A percentile compares a stretch with the other conserved stretches of the same genome.
phyloP scores from a whole-genome alignment of 306 rosid species.

The Pyrus communis region DNA sequence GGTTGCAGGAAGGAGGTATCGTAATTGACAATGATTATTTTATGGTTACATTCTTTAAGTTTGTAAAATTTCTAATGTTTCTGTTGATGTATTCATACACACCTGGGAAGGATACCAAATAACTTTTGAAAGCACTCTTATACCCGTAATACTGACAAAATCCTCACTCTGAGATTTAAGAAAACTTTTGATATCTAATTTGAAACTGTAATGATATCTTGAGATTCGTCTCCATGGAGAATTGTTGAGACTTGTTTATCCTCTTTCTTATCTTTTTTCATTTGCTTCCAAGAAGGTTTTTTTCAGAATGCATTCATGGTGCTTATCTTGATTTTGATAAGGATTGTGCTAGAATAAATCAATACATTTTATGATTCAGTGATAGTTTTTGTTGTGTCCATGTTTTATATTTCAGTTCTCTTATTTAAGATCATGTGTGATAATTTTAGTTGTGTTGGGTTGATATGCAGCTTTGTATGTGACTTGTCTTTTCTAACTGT shows the following conservation, averaged over 20 bases:
- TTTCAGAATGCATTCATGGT: neutral
- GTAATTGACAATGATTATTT: neutral
- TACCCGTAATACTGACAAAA: neutral
- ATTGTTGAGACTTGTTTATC: neutral
- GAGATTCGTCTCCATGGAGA: neutral
- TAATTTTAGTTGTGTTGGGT: neutral
- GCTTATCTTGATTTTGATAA: neutral
- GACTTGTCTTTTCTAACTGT: neutral
- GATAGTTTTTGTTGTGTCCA: neutral
- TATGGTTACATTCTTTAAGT: neutral
- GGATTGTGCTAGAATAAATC: neutral
- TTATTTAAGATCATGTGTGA: neutral
- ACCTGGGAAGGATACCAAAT: neutral
- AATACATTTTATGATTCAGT: neutral
- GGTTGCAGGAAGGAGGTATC: neutral
- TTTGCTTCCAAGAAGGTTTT: neutral
- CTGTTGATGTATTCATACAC: neutral
- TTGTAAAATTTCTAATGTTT: neutral
- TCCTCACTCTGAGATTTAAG: neutral
- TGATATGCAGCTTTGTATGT: neutral
- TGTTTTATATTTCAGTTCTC: neutral
- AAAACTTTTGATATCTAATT: neutral
- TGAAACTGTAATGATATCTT: neutral
- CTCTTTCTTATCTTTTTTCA: neutral
- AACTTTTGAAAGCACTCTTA: neutral